phyloP scores from a whole-genome alignment of 176 grass and related monocot species.

The Tillandsia leiboldiana region DNA sequence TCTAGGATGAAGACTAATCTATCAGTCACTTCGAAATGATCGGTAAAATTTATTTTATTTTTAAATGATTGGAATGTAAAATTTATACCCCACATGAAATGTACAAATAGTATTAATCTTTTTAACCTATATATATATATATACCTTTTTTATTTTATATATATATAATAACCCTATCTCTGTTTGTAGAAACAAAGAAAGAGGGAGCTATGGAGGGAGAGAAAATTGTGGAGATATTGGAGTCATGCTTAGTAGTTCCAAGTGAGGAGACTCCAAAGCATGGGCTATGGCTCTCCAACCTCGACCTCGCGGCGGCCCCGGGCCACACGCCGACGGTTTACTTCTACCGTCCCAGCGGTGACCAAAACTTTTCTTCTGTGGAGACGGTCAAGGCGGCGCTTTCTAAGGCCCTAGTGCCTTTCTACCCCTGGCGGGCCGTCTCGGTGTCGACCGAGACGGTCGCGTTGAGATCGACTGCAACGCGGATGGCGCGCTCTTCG shows the following conservation, averaged over 20 bases:
- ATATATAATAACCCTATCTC: not conserved
- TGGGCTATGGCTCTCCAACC: slow-evolving; percentile 17
- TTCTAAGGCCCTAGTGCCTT: slow-evolving; percentile 6
- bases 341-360: slow-evolving; percentile 10
- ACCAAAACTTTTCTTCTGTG: slow-evolving; percentile 3
- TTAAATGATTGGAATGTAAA: no score
- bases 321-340: slow-evolving; percentile 16
- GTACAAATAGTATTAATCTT: no score
- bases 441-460: not conserved
- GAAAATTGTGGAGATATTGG: slow-evolving; percentile 8
- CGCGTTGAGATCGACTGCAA: slow-evolving; percentile 19
- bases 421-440: slow-evolving; percentile 22
- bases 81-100: no score
- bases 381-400: slow-evolving; percentile 9
- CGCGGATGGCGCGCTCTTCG: slow-evolving; percentile 14
- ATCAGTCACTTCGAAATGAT: no score
- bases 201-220: not conserved
- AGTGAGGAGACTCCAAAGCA: slow-evolving; percentile 2
- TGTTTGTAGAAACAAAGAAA: not conserved
- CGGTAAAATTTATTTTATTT: no score
- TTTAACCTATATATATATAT: no score
- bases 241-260: slow-evolving; percentile 11
- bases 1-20: no score
- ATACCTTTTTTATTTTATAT: no score
- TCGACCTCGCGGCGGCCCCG: slow-evolving; percentile 1